Base-by-base conservation (phyloP, 352 stramenopile genomes). In the Globisporangium middletonii region DNA sequence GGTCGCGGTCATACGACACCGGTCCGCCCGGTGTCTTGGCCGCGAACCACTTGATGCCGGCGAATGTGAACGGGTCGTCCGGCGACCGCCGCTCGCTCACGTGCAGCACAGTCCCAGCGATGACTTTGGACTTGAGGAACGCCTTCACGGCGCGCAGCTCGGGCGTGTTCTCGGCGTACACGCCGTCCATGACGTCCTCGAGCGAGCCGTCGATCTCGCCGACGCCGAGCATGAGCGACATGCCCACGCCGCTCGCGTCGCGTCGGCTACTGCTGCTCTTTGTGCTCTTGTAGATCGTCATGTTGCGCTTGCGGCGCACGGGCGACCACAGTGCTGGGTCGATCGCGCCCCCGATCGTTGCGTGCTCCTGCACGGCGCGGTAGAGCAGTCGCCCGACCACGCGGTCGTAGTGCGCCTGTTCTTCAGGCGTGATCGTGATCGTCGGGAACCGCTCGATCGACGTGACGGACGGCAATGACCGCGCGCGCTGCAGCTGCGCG, bases 1-100 rank as follows among this genome's bases (percentile, higher is more conserved):
- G 30, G 49, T 82, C 72, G 19, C 63, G 68, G 26, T 63, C 56
- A 4, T 64, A 44, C 26, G 79, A 42, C 0, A 65, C 65, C 65
- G n/a, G 11, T 4, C 43, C 43, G 16, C 72, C 75, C 23, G 59
- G 65, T 26, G 57, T 60, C n/a, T 60, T 65, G 8, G 54, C 56
- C 0, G 70, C 67, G 26, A 71, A 68, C 73, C 71, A 82, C 55
- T 79, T 79, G 61, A 82, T 77, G n/a, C 73, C 73, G 3, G 68
- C 68, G 45, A 79, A 82, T 33, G 62, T 65, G 50, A 67, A 82
- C 27, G 73, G 73, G 16, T 64, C 63, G 1, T 75, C 53, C 0
- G 59, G n/a, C 15, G 57, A 71, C 4, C 65, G 65, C 5, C 63
- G 60, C 61, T 75, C 62, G n/a, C 62, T 67, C 0, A 63, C 68